These are phyloP conservation scores for Teratosphaeria nubilosa DNA, from an alignment of 2,329 filamentous ascomycete genomes.

Conservation along the genomic window DNA sequence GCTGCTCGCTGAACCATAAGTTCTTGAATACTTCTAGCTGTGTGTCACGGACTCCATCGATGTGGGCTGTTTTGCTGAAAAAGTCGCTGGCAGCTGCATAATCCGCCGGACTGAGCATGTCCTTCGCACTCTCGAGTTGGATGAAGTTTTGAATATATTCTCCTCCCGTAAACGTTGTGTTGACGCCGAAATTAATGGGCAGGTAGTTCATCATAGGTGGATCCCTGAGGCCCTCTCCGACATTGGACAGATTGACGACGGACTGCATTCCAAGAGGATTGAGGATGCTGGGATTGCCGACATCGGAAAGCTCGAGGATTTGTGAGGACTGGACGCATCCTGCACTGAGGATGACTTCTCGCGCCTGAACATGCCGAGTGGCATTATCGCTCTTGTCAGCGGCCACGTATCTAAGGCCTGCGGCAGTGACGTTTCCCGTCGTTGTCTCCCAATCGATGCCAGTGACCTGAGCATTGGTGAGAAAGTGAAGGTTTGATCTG, in stretches of 20 bases:
- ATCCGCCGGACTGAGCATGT: constrained; percentile 1
- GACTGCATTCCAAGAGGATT: constrained; percentile 38
- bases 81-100: constrained; percentile 4
- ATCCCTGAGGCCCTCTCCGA: too few relatives aligned
- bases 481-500: neutral
- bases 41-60: constrained; percentile 4
- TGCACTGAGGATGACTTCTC: constrained; percentile 8
- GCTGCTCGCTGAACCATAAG: constrained; percentile 5
- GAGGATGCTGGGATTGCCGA: constrained; percentile 43
- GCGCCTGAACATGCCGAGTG: constrained; percentile 26
- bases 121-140: constrained; percentile 2
- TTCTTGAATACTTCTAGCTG: constrained; percentile 5
- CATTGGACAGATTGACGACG: constrained; percentile 12
- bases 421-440: neutral
- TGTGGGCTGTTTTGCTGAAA: constrained; percentile 2
- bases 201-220: neutral
- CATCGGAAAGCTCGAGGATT: constrained; percentile 50
- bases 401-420: neutral
- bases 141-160: constrained; percentile 8
- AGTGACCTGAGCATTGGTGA: neutral
- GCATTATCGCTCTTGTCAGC: constrained; percentile 18
- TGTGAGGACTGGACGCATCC: constrained; percentile 38
- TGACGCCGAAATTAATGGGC: constrained; percentile 10
- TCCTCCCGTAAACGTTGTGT: constrained; percentile 8
- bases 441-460: neutral